phyloP scores from a whole-genome alignment of 2,329 filamentous ascomycete species.

The Aphanoascus verrucosus region DNA sequence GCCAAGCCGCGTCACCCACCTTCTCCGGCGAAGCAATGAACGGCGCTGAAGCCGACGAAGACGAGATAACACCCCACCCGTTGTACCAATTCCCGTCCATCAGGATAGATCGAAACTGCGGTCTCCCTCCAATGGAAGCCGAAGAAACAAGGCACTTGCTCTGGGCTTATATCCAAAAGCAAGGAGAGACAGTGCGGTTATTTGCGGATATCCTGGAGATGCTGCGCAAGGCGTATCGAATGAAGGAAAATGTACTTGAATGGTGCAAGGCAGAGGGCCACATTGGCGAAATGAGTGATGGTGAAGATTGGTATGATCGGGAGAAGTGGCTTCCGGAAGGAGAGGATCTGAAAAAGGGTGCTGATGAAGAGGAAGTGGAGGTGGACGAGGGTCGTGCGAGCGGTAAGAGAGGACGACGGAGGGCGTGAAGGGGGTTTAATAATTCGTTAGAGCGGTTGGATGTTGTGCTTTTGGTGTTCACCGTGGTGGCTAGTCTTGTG shows the following conservation, averaged over 20 bases:
- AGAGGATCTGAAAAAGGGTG: conserved; percentile 50
- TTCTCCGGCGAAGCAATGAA: conserved; percentile 23
- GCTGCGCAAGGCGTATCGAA: conserved; percentile 48
- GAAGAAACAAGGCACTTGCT: conserved; percentile 52
- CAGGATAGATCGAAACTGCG: conserved; percentile 45
- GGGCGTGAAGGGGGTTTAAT: conserved; percentile 19
- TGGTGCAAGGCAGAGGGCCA: conserved; percentile 55
- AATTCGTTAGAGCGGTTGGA: conserved; percentile 1
- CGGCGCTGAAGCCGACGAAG: conserved; percentile 42
- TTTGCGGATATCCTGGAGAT: conserved; percentile 46
- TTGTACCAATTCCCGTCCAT: conserved; percentile 46
- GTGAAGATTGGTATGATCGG: conserved; percentile 57
- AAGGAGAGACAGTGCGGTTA: conserved; percentile 52
- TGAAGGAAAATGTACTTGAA: conserved; percentile 49
- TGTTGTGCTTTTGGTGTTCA: conserved; percentile 8
- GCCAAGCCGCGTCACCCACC: conserved; percentile 21
- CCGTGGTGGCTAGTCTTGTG: neutral
- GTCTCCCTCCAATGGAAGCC: conserved; percentile 48
- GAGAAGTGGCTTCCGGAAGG: conserved; percentile 49
- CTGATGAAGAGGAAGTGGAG: conserved; percentile 49
- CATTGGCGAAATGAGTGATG: conserved; percentile 55
- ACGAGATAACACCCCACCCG: conserved; percentile 44
- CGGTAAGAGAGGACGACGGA: conserved; percentile 32
- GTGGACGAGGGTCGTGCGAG: conserved; percentile 33
- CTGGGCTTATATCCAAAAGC: conserved; percentile 54